phyloP scores from a whole-genome alignment of 805 yeast species.

The Candida golubevii region DNA sequence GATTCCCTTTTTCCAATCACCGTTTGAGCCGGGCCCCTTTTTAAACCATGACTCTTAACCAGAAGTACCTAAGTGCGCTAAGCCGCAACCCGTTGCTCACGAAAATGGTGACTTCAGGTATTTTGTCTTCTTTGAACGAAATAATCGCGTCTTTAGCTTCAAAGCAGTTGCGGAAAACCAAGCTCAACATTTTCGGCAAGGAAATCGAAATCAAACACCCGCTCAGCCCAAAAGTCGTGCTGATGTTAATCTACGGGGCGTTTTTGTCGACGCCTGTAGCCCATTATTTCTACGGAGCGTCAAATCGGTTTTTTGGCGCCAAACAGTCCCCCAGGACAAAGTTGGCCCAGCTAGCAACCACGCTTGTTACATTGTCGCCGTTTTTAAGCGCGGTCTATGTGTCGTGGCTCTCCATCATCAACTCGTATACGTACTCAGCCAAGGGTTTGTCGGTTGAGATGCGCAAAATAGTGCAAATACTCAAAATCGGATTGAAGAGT shows the following conservation, averaged over 20 bases:
- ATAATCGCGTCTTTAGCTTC: slow-evolving; percentile 49
- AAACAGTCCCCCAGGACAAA: slow-evolving; percentile 39
- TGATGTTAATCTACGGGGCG: slow-evolving; percentile 55
- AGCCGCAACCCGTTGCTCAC: slow-evolving; percentile 52
- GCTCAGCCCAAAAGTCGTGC: slow-evolving; percentile 42
- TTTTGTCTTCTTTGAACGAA: slow-evolving; percentile 55
- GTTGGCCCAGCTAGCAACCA: slow-evolving; percentile 46
- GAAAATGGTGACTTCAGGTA: slow-evolving; percentile 53
- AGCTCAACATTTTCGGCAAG: slow-evolving; percentile 11
- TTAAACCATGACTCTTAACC: slow-evolving; percentile 22
- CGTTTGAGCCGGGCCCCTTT: not conserved
- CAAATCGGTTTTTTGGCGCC: slow-evolving; percentile 40
- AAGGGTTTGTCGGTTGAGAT: slow-evolving; percentile 12
- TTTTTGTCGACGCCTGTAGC: slow-evolving; percentile 53
- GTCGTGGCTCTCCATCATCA: slow-evolving; percentile 49
- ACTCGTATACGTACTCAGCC: slow-evolving; percentile 19
- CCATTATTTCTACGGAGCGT: slow-evolving; percentile 47
- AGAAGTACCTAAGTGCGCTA: slow-evolving; percentile 35
- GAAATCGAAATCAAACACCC: slow-evolving; percentile 33
- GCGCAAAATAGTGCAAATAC: slow-evolving; percentile 16
- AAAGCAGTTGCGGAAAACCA: slow-evolving; percentile 35
- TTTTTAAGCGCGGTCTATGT: slow-evolving; percentile 45
- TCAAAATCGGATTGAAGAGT: slow-evolving; percentile 33
- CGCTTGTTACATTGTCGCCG: slow-evolving; percentile 56
- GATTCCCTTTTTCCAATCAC: not conserved